Evolutionary conservation across 176 grass and related monocot genomes (phyloP), one percentile per base, ranked within the genome.

Genomic region (Puccinellia tenuiflora): DNA sequence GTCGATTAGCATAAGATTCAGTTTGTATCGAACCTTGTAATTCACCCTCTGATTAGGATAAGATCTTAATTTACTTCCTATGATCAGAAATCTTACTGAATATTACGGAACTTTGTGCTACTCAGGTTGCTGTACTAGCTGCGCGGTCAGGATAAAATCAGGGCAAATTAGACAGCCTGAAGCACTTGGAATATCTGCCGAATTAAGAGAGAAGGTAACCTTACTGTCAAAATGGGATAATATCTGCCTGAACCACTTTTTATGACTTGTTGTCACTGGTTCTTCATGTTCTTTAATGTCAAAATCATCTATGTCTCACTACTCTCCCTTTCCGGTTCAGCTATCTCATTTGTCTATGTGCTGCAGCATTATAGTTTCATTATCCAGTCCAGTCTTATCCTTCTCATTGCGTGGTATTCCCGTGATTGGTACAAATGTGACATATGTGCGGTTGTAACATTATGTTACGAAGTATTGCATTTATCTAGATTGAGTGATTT

Each of bases 131-230:
- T 94, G 92, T 17, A 94, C 92, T 16, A 94, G 89, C 78, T 94
- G 92, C 4, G 92, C 92, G 13, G 92, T 94, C 66, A 85, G 92
- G 81, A 84, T 94, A 68, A 94, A 90, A 90, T 94, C 92, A 38
- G 92, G 92, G n/a, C 85, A 94, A 59, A 94, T 94, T 52, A 91
- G 79, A 63, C 92, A 94, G 70, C 92, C 92, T 25, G 89, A 91
- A 84, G 92, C 92, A 31, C 92, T 94, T 83, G 92, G 92, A 59
- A 94, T 94, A 91, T 94, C 92, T 73, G 92, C 92, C 73, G 92
- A 94, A 83, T 64, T 94, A 75, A 94, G 85, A 83, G 87, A 88
- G 56, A 39, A 91, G 89, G 92, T 94, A 55, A 51, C 39, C 11
- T 26, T 17, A n/a, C n/a, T n/a, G n/a, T n/a, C n/a, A n/a, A n/a